phyloP scores from a whole-genome alignment of 2,329 filamentous ascomycete species.

The Paraphaeosphaeria sporulosa region DNA sequence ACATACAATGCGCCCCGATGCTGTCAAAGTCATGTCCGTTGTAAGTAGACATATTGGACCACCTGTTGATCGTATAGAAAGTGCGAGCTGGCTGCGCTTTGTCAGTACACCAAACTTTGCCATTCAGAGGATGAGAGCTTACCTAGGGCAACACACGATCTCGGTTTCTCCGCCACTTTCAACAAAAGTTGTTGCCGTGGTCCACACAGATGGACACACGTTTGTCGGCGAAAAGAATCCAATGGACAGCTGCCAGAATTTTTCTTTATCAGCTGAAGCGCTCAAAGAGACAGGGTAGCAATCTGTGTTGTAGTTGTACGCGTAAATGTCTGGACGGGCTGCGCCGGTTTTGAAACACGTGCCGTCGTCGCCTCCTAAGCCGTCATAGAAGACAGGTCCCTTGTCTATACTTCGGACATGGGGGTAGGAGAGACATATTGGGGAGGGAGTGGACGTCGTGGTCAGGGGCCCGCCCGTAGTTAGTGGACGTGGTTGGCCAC shows the following conservation, averaged over 20 bases:
- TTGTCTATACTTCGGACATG: background rate
- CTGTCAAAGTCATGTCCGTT: background rate
- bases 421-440: background rate
- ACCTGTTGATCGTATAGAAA: background rate
- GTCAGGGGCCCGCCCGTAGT: slow-evolving; percentile 1
- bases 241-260: background rate
- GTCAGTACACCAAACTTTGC: background rate
- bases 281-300: too few relatives aligned
- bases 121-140: background rate
- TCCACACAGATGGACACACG: background rate
- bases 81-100: background rate
- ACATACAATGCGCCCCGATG: background rate
- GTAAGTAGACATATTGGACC: background rate
- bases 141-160: slow-evolving; percentile 2
- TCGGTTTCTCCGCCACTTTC: background rate
- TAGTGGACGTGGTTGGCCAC: background rate
- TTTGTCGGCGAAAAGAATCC: background rate
- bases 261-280: background rate
- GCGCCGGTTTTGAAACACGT: background rate
- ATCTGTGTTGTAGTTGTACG: background rate
- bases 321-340: background rate
- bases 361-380: background rate
- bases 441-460: background rate
- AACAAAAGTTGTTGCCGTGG: background rate
- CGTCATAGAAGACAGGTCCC: too few relatives aligned